A percentile compares a stretch with the other conserved stretches of the same genome.
phyloP scores from a whole-genome alignment of 345 rosid genomes.

The Microcos paniculata region DNA sequence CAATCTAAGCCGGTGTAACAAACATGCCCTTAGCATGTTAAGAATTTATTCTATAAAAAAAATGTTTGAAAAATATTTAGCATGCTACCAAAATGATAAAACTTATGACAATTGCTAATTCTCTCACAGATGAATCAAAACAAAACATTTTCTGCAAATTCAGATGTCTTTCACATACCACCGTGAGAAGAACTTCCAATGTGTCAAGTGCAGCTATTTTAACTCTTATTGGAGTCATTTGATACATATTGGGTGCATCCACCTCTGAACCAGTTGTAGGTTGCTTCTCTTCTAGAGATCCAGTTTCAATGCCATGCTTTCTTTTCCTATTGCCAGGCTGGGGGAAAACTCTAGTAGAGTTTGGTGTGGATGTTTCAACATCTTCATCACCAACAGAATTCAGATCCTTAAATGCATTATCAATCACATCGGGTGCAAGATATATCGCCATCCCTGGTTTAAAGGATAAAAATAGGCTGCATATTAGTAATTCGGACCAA shows the following conservation, averaged over 20 bases:
- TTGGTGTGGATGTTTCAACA: slow-evolving; percentile 27
- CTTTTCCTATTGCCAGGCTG: slow-evolving; percentile 27
- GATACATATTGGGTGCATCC: not conserved
- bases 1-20: no score
- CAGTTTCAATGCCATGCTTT: not conserved
- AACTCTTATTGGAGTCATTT: not conserved
- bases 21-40: no score
- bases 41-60: not conserved
- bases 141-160: not conserved
- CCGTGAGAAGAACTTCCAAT: slow-evolving; percentile 22
- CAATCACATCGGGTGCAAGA: slow-evolving; percentile 61
- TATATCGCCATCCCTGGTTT: slow-evolving; percentile 67
- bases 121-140: not conserved
- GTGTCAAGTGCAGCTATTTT: slow-evolving; percentile 12
- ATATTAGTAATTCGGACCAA: not conserved
- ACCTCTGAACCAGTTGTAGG: not conserved
- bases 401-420: slow-evolving; percentile 58
- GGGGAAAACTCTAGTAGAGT: slow-evolving; percentile 24
- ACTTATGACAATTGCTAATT: not conserved
- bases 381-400: slow-evolving; percentile 29
- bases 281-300: slow-evolving; percentile 2
- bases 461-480: slow-evolving; percentile 1
- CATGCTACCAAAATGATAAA: not conserved
- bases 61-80: no score
- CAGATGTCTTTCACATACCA: slow-evolving; percentile 45